Base-by-base conservation (phyloP, 2,329 filamentous ascomycete genomes). In the Zasmidium citrigriseum region DNA sequence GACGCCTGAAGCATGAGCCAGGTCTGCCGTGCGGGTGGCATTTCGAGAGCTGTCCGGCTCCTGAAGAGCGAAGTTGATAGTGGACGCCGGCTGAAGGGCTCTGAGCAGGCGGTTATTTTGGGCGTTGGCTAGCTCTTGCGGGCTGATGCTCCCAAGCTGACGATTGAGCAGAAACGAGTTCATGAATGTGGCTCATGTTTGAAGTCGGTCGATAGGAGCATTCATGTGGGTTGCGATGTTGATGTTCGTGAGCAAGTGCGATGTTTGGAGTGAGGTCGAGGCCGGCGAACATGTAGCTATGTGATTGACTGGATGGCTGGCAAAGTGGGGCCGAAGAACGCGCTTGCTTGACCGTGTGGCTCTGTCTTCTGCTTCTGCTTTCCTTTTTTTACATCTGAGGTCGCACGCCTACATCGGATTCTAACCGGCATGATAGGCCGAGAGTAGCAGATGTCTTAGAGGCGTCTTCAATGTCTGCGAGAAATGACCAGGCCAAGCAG, bases 101-200 rank as follows among this genome's bases (percentile, higher is more conserved):
- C 83, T 84, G 47, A 93, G 77, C 59, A 92, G 83, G 29, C 83
- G 82, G 14, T 85, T 83, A 21, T 85, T 86, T 68, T 90, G 83
- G 18, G 85, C 82, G 64, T 84, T 81, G 67, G 87, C 83, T 66
- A 96, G 85, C 48, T 81, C 80, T 66, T 84, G 82, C 50, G 86
- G 84, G 64, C 80, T 77, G 59, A 91, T 75, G 68, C 83, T 83
- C 76, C 91, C 90, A 61, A 87, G 81, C 72, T 89, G 87, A 77
- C 91, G 87, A 73, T 90, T 86, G 74, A 95, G 81, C 61, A 96
- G 80, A 73, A 88, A 86, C 72, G 85, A 80, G 85, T 89, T 88
- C 87, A 91, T 93, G 46, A 27, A 52, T 14, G 41, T 12, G 2
- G n/a, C 18, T 27, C 55, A 53, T 57, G 50, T 16, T 52, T 21